phyloP scores from a whole-genome alignment of 306 rosid species.

The Dalbergia oliveri region DNA sequence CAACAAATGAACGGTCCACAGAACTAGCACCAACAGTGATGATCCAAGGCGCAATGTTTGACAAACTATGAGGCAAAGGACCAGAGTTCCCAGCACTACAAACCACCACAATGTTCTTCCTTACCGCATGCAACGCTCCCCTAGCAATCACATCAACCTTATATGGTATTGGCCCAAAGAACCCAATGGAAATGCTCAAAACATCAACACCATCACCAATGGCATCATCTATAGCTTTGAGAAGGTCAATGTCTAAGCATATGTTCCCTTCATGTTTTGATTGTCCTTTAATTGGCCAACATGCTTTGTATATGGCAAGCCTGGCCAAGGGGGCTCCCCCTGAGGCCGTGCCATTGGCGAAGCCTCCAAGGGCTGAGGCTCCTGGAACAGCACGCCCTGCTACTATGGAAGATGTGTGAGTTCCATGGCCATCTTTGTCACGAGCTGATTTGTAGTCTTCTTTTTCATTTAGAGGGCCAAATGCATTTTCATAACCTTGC shows the following conservation, averaged over 20 bases:
- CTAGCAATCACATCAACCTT: constrained; percentile 66
- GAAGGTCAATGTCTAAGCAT: constrained; percentile 74
- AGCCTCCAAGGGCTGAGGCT: constrained; percentile 73
- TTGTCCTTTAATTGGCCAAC: constrained; percentile 80
- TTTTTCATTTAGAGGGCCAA: constrained; percentile 62
- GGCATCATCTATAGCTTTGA: constrained; percentile 94
- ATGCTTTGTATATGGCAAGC: constrained; percentile 91
- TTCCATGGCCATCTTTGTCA: constrained; percentile 92
- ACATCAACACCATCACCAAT: constrained; percentile 84
- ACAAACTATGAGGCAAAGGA: constrained; percentile 65
- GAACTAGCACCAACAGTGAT: constrained; percentile 90
- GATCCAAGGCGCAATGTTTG: constrained; percentile 88
- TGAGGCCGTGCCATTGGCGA: constrained; percentile 73
- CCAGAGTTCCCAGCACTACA: constrained; percentile 93
- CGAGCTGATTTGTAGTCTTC: constrained; percentile 82
- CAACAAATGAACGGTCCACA: constrained; percentile 71
- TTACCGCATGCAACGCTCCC: constrained; percentile 74
- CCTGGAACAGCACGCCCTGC: constrained; percentile 66
- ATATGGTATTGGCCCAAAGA: constrained; percentile 49
- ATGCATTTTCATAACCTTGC: constrained; percentile 59
- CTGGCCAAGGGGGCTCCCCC: constrained; percentile 85
- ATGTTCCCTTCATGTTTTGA: constrained; percentile 68
- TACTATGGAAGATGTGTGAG: constrained; percentile 86
- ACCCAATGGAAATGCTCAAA: constrained; percentile 78
- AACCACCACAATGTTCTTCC: constrained; percentile 75